phyloP scores from a whole-genome alignment of 192 early-diverging fungal genomes.

The Oehlia diaphana region DNA sequence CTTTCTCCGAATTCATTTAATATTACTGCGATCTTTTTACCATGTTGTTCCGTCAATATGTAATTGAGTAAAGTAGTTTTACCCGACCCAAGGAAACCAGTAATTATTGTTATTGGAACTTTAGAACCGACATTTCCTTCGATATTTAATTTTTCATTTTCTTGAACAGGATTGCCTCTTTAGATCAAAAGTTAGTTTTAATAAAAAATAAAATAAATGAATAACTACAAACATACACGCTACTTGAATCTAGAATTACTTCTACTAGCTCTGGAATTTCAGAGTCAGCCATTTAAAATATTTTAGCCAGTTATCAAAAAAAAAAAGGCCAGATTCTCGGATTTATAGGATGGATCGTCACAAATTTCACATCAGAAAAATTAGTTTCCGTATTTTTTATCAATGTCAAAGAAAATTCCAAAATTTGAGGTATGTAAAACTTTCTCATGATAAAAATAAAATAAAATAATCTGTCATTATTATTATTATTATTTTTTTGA shows the following conservation, averaged over 20 bases:
- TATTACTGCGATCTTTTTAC: slow-evolving; percentile 96
- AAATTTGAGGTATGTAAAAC: neutral
- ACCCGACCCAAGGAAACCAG: slow-evolving; percentile 80
- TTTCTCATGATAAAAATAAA: neutral
- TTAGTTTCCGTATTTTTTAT: too few relatives aligned
- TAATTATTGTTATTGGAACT: slow-evolving; percentile 51
- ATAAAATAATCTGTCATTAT: neutral
- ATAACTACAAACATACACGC: neutral
- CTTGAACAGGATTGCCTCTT: neutral
- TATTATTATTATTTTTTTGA: neutral
- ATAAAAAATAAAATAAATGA: too few relatives aligned
- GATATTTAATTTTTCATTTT: neutral
- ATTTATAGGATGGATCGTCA: too few relatives aligned
- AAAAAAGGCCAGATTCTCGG: too few relatives aligned
- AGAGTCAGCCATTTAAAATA: neutral
- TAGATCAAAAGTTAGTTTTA: neutral
- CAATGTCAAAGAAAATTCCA: neutral
- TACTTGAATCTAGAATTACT: neutral
- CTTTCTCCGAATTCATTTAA: slow-evolving; percentile 98
- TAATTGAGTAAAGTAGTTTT: slow-evolving; percentile 94
- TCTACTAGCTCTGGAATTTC: neutral
- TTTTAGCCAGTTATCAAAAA: too few relatives aligned
- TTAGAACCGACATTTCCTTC: slow-evolving; percentile 22
- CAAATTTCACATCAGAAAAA: too few relatives aligned
- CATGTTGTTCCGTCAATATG: slow-evolving; percentile 79